Base-by-base conservation (phyloP, 495 filamentous ascomycete genomes). In the Ascodesmis nigricans region DNA sequence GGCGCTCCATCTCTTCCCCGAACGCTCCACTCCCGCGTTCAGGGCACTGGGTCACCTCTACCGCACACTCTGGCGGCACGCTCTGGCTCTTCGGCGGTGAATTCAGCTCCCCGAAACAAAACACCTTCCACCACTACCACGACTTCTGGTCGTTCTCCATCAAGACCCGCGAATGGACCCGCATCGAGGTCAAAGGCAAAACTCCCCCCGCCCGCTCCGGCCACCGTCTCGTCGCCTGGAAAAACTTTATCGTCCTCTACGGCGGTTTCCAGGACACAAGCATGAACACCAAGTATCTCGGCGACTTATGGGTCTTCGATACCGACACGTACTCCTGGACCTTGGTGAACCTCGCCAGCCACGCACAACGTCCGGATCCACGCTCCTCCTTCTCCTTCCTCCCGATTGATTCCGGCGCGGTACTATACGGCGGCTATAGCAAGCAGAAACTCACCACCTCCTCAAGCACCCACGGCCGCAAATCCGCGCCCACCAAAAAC, bases 61-160 rank as follows among this genome's bases (percentile, higher is more conserved):
- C 82, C 75, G 80, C 73, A 43, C 68, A 83, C 40, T 80, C 74
- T 29, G 81, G 77, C 10, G 66, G 72, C 20, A 74, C 74, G 15
- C 62, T 93, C 26, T 97, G 84, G 55, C 55, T 97, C 10, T 95
- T 93, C 45, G 87, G 87, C 46, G 87, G 84, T 45, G 60, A 68
- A 41, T 66, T 67, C 41, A 77, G 68, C 1, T 72, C 64, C 5
- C 87, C 87, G 1, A 97, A 93, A 48, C 87, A 97, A 53, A 87
- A 87, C 3, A 97, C 84, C 1, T 97, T 97, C 52, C 93, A 97
- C 50, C 87, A 97, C 47, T 97, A 97, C 58, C 91, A 91, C 53
- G 87, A 93, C 51, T 93, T 95, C 52, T 97, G 87, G 87, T 65
- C 77, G 20, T 69, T 93, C 22, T 80, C 92, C 33, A 70, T 80